Evolutionary conservation across 306 rosid species (phyloP).

Genomic region (Fagus crenata): DNA sequence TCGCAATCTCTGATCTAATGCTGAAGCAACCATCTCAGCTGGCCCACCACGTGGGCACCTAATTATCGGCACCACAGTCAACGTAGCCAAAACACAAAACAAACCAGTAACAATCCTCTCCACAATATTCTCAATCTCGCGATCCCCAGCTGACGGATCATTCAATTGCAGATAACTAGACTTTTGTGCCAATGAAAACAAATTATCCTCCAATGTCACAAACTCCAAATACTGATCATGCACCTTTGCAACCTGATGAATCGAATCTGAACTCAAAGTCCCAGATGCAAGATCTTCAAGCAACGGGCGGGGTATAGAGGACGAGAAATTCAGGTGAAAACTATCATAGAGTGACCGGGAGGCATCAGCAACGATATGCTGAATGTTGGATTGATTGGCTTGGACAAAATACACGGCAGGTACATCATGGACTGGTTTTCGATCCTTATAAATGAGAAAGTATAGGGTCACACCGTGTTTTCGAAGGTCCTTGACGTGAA

Average conservation of each 20-base stretch:
- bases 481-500: conserved; percentile 87
- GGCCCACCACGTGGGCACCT: conserved; percentile 90
- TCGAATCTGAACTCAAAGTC: conserved; percentile 71
- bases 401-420: conserved; percentile 95
- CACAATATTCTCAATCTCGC: conserved; percentile 83
- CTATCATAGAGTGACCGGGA: conserved; percentile 67
- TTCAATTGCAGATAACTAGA: conserved; percentile 73
- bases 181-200: conserved; percentile 79
- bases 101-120: conserved; percentile 75
- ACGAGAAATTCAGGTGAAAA: conserved; percentile 78
- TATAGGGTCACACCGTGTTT: conserved; percentile 94
- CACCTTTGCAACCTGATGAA: conserved; percentile 66
- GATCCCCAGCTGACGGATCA: conserved; percentile 92
- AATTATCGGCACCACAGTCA: conserved; percentile 79
- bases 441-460: conserved; percentile 83
- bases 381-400: conserved; percentile 59
- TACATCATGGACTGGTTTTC: conserved; percentile 83
- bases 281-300: conserved; percentile 90
- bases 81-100: conserved; percentile 86
- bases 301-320: conserved; percentile 82
- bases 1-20: conserved; percentile 83
- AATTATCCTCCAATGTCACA: conserved; percentile 78
- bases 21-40: conserved; percentile 93
- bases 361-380: conserved; percentile 71
- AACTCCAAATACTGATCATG: conserved; percentile 97